Evolutionary conservation across 73 alveolate species (phyloP).

Genomic region (Blepharisma stoltei): DNA sequence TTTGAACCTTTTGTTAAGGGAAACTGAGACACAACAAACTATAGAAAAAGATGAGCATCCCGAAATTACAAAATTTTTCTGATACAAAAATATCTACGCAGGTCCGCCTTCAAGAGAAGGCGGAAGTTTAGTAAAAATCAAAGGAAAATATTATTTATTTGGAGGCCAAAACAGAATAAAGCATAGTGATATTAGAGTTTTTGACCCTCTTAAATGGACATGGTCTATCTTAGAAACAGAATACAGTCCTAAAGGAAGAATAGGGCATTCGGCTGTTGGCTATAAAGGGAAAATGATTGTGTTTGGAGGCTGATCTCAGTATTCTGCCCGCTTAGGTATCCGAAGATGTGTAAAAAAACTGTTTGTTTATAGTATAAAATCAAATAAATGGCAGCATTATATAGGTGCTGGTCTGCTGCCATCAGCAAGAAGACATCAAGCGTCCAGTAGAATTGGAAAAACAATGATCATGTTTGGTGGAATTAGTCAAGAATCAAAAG

Average conservation of each 20-base stretch:
- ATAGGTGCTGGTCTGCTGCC: constrained; percentile 8
- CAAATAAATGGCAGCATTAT: constrained; percentile 17
- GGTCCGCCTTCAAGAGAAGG: constrained; percentile 3
- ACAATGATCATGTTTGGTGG: constrained; percentile 29
- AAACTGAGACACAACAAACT: too few species aligned
- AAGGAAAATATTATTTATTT: not conserved
- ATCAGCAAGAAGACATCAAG: constrained; percentile 30
- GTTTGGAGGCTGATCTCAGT: constrained; percentile 17
- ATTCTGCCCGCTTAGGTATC: constrained; percentile 3
- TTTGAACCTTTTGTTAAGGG: too few species aligned
- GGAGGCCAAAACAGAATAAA: constrained; percentile 22
- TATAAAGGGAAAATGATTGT: constrained; percentile 23
- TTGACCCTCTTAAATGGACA: not conserved
- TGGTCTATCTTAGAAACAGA: not conserved
- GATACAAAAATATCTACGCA: too few species aligned
- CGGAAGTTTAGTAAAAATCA: not conserved
- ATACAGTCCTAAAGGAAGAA: constrained; percentile 27
- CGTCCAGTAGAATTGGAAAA: constrained; percentile 19
- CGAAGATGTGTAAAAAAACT: constrained; percentile 11
- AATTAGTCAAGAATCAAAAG: not conserved
- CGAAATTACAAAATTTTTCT: too few species aligned
- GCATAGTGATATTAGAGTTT: constrained; percentile 5
- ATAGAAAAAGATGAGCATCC: too few species aligned
- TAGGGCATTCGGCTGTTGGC: not conserved
- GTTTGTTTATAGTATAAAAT: not conserved